These are phyloP conservation scores for Phialocephala subalpina DNA, from an alignment of 2,329 filamentous ascomycete species.

Conservation along the genomic window DNA sequence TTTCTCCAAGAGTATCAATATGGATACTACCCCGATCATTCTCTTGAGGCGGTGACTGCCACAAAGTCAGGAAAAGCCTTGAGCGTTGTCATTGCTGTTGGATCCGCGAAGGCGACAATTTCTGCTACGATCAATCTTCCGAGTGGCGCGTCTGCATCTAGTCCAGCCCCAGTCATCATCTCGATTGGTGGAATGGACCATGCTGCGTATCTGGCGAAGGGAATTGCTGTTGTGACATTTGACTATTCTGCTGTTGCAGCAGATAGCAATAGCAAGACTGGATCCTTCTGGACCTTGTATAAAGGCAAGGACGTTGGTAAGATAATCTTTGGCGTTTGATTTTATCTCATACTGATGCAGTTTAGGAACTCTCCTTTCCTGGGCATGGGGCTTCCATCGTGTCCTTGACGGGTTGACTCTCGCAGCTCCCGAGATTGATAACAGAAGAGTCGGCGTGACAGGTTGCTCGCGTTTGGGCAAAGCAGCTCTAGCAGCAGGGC, in stretches of 20 bases:
- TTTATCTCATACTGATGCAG: neutral
- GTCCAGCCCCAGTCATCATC: constrained; percentile 50
- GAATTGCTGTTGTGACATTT: constrained; percentile 58
- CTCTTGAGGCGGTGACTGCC: constrained; percentile 54
- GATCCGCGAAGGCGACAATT: constrained; percentile 54
- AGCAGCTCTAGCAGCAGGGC: constrained; percentile 45
- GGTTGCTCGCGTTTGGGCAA: constrained; percentile 48
- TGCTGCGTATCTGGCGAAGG: constrained; percentile 54
- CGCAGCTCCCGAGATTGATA: constrained; percentile 48
- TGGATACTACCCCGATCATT: constrained; percentile 59
- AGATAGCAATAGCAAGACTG: constrained; percentile 57
- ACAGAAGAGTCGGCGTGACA: constrained; percentile 45
- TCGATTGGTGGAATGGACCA: constrained; percentile 59
- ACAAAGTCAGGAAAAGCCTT: constrained; percentile 54
- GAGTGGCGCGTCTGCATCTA: constrained; percentile 41
- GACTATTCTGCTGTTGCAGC: constrained; percentile 56
- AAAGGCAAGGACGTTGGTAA: constrained; percentile 57
- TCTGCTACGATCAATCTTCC: constrained; percentile 53
- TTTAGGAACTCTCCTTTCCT: constrained; percentile 45
- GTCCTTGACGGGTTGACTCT: constrained; percentile 46
- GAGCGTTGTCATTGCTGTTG: constrained; percentile 51
- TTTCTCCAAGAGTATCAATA: constrained; percentile 60
- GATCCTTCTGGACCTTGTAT: constrained; percentile 58
- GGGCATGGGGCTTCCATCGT: constrained; percentile 49
- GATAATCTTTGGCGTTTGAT: constrained; percentile 14